Conservation (phyloP, 768 basidiomycete species). For the Infundibulicybe gibba region DNA sequence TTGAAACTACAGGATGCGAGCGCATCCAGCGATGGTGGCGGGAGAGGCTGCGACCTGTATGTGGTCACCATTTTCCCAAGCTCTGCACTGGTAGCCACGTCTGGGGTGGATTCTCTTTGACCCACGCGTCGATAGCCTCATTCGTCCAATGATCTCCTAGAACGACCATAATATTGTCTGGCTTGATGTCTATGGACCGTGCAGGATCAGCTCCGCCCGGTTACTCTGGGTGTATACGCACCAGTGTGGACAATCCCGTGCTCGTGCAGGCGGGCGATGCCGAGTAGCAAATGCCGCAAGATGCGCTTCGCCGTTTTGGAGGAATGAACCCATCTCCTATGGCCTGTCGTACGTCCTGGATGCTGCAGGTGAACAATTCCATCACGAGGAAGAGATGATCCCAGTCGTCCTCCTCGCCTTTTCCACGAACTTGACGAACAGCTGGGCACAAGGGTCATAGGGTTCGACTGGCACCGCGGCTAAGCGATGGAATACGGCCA, state of each 20-base stretch:
- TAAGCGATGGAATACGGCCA: conserved; percentile 16
- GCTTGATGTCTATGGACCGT: too few relatives aligned
- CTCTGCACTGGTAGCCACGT: conserved; percentile 9
- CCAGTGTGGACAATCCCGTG: conserved; percentile 21
- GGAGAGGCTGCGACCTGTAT: conserved; percentile 11
- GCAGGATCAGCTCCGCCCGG: too few relatives aligned
- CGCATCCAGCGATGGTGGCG: conserved; percentile 11
- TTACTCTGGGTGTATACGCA: conserved; percentile 10
- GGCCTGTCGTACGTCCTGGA: conserved; percentile 10
- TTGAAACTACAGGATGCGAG: conserved; percentile 11
- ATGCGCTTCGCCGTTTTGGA: conserved; percentile 19
- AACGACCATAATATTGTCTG: too few relatives aligned
- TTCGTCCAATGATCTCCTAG: conserved; percentile 5
- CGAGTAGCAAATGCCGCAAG: conserved; percentile 17
- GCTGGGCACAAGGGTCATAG: conserved; percentile 10
- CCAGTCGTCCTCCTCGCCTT: conserved; percentile 17
- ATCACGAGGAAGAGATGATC: conserved; percentile 22
- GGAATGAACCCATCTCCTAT: conserved; percentile 11
- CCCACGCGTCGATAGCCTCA: conserved; percentile 10
- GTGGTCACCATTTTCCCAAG: conserved; percentile 8
- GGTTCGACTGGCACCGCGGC: conserved; percentile 8
- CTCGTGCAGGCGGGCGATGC: conserved; percentile 15
- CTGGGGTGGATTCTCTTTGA: conserved; percentile 11
- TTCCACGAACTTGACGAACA: conserved; percentile 16
- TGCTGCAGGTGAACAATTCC: conserved; percentile 18